phyloP scores from a whole-genome alignment of 768 basidiomycete genomes.

The Boletus reticulatus region DNA sequence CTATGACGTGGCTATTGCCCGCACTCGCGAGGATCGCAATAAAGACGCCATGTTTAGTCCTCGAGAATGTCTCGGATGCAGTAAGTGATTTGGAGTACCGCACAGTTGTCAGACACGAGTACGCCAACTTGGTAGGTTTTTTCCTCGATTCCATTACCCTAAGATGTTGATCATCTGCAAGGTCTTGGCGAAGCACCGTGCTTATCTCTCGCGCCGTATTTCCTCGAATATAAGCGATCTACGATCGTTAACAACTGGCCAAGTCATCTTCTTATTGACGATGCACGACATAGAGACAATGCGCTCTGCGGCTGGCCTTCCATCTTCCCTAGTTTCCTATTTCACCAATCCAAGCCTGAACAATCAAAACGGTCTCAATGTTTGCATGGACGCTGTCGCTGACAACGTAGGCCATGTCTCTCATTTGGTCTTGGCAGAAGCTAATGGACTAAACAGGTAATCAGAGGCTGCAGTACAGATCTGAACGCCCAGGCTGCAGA shows the following conservation, averaged over 20 bases:
- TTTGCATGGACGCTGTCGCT: constrained; percentile 83
- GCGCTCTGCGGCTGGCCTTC: constrained; percentile 75
- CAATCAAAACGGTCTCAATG: constrained; percentile 57
- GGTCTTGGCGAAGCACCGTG: constrained; percentile 71
- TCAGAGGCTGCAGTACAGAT: constrained; percentile 68
- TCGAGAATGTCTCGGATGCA: constrained; percentile 80
- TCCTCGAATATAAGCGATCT: constrained; percentile 66
- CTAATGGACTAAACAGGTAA: constrained; percentile 53
- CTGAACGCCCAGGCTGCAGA: constrained; percentile 73
- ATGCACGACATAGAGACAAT: constrained; percentile 89
- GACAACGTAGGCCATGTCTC: constrained; percentile 58
- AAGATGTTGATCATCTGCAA: constrained; percentile 30
- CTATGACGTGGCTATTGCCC: constrained; percentile 77
- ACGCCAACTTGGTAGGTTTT: constrained; percentile 64
- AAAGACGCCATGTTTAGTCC: constrained; percentile 82
- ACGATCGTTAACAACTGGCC: constrained; percentile 72
- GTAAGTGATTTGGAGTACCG: constrained; percentile 92
- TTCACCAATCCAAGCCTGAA: constrained; percentile 88
- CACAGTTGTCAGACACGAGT: constrained; percentile 85
- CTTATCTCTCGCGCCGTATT: constrained; percentile 61
- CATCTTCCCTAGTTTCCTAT: constrained; percentile 82
- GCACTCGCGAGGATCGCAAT: constrained; percentile 76
- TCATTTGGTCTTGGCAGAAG: neutral
- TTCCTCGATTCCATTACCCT: neutral
- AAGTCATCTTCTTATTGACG: constrained; percentile 79